These are phyloP conservation scores for Pouteria campechiana DNA, from an alignment of 179 eudicot species.

Conservation along the genomic window DNA sequence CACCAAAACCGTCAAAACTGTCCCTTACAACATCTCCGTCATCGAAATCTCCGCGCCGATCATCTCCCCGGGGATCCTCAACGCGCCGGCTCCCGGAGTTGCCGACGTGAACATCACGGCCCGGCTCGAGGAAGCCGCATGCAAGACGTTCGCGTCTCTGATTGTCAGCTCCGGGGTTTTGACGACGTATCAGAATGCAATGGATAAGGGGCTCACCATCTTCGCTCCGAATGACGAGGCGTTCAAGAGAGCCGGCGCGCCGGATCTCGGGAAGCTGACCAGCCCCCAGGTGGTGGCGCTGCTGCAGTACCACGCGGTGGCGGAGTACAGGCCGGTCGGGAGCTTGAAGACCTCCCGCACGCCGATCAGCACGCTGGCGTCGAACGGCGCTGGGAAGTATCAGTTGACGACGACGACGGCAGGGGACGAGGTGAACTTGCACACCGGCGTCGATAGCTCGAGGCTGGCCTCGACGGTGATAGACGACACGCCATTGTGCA, in stretches of 20 bases:
- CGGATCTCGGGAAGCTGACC: constrained; percentile 43
- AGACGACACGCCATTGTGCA: constrained; percentile 56
- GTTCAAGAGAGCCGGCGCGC: constrained; percentile 38
- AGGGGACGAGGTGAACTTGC: constrained; percentile 60
- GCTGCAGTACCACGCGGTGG: constrained; percentile 56
- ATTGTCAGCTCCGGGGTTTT: constrained; percentile 29
- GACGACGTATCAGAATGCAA: constrained; percentile 30
- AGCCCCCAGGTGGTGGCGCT: constrained; percentile 54
- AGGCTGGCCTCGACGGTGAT: constrained; percentile 44
- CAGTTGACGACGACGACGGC: constrained; percentile 26
- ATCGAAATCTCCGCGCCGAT: constrained; percentile 56
- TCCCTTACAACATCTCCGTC: constrained; percentile 61
- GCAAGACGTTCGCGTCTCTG: constrained; percentile 47
- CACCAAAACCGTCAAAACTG: constrained; percentile 38
- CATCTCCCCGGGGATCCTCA: constrained; percentile 32
- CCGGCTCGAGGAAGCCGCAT: constrained; percentile 53
- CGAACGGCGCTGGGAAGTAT: constrained; percentile 51
- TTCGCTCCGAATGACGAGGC: constrained; percentile 84
- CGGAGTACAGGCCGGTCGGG: constrained; percentile 51
- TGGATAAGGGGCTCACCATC: constrained; percentile 43
- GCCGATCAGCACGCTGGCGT: constrained; percentile 42
- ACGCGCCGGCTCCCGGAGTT: constrained; percentile 35
- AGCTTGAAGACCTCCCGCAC: constrained; percentile 37
- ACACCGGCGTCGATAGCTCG: constrained; percentile 48
- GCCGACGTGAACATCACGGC: constrained; percentile 38